Evolutionary conservation across 768 basidiomycete species (phyloP), one percentile per base, ranked within the genome.

Genomic region (Kwoniella dejecticola): DNA sequence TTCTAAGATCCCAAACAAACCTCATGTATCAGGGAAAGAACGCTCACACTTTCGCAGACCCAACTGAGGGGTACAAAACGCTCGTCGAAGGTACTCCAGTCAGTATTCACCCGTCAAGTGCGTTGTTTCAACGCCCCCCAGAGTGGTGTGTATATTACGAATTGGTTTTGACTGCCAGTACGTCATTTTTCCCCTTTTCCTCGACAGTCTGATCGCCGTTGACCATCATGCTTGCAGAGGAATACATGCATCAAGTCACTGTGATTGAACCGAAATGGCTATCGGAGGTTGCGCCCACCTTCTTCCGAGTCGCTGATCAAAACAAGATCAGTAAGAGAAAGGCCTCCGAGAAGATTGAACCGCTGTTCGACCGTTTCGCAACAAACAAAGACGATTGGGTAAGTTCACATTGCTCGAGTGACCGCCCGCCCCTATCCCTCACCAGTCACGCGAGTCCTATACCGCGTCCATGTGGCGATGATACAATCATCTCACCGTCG

Each of bases 201-300:
- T 33, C 15, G n/a, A n/a, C n/a, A n/a, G n/a, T n/a, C 13, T 24
- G 13, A 6, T 41, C 11, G 19, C 2, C n/a, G 55, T 61, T 63
- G 29, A 59, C 42, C 8, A 19, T 17, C 7, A 30, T 24, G n/a
- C n/a, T 50, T 38, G 10, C 56, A 69, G 65, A 75, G 76, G 74
- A 73, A 49, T 73, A 73, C 66, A 78, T 78, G 76, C 77, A 78
- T 60, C 74, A 76, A 59, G 73, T 98, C 44, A 95, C 92, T 0
- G 90, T 91, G 0, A 85, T 99, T 62, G 96, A 99, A 76, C 95
- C 96, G 3, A 96, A 96, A 78, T 99, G 95, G 96, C 85, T 98
- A 7, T 90, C 93, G 17, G 94, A 99, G 74, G 93, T 95, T 23
- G 96, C 95, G 6, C 95, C 96, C 1, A 92, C 94, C 62, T 97